Evolutionary conservation across 257 asterid species (phyloP).

Genomic region (Striga asiatica): DNA sequence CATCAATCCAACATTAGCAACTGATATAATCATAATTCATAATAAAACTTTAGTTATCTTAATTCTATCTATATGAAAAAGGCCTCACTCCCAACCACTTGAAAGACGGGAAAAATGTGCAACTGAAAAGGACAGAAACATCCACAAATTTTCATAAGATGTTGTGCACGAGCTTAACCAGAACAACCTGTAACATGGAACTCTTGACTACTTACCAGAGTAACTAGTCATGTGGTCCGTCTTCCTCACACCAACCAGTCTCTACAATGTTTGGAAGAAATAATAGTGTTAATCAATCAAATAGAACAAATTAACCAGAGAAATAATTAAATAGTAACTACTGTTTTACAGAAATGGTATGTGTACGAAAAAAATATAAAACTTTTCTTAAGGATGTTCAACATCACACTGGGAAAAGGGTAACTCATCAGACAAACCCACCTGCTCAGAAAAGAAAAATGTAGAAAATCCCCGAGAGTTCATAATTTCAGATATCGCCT

Average conservation of each 20-base stretch:
- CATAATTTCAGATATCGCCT: slow-evolving; percentile 45
- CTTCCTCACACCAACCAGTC: slow-evolving; percentile 58
- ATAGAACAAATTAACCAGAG: slow-evolving; percentile 9
- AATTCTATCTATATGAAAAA: no score
- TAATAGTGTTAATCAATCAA: slow-evolving; percentile 14
- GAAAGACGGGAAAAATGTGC: neutral
- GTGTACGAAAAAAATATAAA: neutral
- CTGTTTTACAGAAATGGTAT: neutral
- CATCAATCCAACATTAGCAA: no score
- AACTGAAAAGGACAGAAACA: neutral
- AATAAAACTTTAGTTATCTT: no score
- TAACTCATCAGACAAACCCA: slow-evolving; percentile 54
- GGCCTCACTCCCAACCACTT: neutral
- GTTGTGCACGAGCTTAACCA: neutral
- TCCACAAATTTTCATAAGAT: neutral
- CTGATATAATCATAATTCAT: no score
- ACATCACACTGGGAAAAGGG: neutral
- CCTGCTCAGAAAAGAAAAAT: slow-evolving; percentile 59
- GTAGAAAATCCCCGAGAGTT: slow-evolving; percentile 54
- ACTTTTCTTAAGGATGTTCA: neutral
- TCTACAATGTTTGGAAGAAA: slow-evolving; percentile 39
- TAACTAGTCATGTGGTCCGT: slow-evolving; percentile 39
- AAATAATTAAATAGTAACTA: neutral
- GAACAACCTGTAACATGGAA: no score
- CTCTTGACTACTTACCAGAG: slow-evolving; percentile 45